Percentiles rank a stretch among this genome's conserved stretches.
Conservation (phyloP, 2,329 filamentous ascomycete species). For the Emmonsiellopsis sp. region DNA sequence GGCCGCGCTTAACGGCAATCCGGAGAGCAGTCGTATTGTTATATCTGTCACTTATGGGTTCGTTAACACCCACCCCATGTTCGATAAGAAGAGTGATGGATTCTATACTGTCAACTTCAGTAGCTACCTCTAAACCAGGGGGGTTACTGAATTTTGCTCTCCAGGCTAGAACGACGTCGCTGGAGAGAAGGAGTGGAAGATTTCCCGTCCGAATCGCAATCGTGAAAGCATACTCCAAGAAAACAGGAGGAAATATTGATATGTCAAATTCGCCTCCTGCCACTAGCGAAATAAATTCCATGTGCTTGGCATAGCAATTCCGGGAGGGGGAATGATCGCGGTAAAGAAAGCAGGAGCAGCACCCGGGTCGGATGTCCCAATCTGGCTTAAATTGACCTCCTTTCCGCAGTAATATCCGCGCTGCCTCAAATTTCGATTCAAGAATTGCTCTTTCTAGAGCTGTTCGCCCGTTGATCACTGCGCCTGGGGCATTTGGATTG, state of each 20-base stretch:
- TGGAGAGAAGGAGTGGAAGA: background rate
- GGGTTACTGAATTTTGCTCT: background rate
- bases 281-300: background rate
- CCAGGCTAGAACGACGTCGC: background rate
- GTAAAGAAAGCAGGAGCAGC: too few species aligned
- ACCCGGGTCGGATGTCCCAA: too few species aligned
- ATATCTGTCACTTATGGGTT: background rate
- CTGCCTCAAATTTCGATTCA: background rate
- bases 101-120: background rate
- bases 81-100: constrained; percentile 8
- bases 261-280: background rate
- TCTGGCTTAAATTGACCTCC: background rate
- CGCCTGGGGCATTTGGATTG: constrained; percentile 7
- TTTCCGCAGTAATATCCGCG: background rate
- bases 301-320: too few species aligned
- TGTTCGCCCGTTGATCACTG: constrained; percentile 2
- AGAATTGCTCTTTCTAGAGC: constrained; percentile 12
- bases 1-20: background rate
- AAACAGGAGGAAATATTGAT: background rate
- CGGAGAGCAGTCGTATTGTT: background rate
- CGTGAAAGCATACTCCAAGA: background rate
- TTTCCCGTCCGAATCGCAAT: background rate
- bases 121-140: constrained; percentile 8
- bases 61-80: background rate
- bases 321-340: too few species aligned